Conservation (phyloP, 371 early-diverging fungal genomes). For the Mortierella sp. region DNA sequence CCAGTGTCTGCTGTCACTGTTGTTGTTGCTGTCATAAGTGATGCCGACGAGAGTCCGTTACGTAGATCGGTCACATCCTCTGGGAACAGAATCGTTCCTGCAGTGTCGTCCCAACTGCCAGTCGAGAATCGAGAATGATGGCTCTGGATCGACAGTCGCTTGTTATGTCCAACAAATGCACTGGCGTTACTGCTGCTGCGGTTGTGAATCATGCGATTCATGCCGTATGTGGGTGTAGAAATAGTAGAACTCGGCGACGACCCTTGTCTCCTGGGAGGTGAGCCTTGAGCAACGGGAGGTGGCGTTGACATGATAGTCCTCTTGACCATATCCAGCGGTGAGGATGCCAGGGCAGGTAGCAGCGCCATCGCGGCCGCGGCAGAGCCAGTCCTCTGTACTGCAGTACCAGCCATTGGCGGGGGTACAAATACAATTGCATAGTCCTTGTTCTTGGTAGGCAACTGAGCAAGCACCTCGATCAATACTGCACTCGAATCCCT, state of each 20-base stretch:
- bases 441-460: slow-evolving; percentile 50
- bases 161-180: not conserved
- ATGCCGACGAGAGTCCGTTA: slow-evolving; percentile 10
- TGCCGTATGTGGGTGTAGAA: not conserved
- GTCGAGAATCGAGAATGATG: slow-evolving; percentile 39
- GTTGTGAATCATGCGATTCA: not conserved
- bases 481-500: slow-evolving; percentile 27
- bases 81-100: slow-evolving; percentile 17
- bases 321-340: slow-evolving; percentile 37
- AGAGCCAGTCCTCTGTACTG: not conserved
- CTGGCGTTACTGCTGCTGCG: not conserved
- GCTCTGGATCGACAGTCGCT: slow-evolving; percentile 25
- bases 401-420: not conserved
- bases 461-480: slow-evolving; percentile 36
- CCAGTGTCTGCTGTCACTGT: not conserved
- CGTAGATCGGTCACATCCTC: slow-evolving; percentile 27
- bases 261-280: not conserved
- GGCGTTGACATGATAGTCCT: slow-evolving; percentile 35
- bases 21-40: not conserved
- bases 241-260: slow-evolving; percentile 1
- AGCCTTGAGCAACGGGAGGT: not conserved
- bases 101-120: slow-evolving; percentile 40
- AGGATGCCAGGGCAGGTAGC: slow-evolving; percentile 27
- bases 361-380: slow-evolving; percentile 14
- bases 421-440: slow-evolving; percentile 31